Evolutionary conservation across 2,329 filamentous ascomycete genomes (phyloP).

Genomic region (Dactylellina parvicollis): DNA sequence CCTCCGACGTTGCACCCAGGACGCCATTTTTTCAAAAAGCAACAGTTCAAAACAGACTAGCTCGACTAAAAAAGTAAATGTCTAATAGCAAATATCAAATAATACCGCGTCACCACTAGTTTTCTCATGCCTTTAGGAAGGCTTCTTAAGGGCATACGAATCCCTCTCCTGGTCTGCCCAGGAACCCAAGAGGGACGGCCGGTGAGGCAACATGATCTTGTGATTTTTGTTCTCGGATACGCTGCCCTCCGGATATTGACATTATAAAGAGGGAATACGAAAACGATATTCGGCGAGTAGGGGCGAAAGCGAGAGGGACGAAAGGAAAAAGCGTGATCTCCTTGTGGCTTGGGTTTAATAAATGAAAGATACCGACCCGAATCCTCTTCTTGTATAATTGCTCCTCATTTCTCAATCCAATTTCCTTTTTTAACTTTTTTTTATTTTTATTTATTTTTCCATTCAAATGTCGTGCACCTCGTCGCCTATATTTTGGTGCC

Average conservation of each 20-base stretch:
- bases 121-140: not conserved
- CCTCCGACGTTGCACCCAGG: not conserved
- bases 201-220: not conserved
- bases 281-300: not conserved
- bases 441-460: not conserved
- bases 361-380: not conserved
- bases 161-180: constrained; percentile 28
- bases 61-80: no score
- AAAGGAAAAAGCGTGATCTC: constrained; percentile 3
- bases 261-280: constrained; percentile 19
- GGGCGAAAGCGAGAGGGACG: not conserved
- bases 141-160: constrained; percentile 7
- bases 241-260: constrained; percentile 13
- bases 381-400: constrained; percentile 10
- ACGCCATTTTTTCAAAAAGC: constrained; percentile 6
- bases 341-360: not conserved
- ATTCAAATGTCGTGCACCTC: constrained; percentile 5
- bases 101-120: constrained; percentile 17
- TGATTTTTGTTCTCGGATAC: constrained; percentile 19
- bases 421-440: not conserved
- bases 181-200: not conserved
- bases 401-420: not conserved
- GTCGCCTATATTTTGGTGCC: constrained; percentile 45
- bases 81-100: constrained; percentile 7
- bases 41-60: constrained; percentile 10